phyloP scores from a whole-genome alignment of 257 asterid species.

The Eustoma russellianum region DNA sequence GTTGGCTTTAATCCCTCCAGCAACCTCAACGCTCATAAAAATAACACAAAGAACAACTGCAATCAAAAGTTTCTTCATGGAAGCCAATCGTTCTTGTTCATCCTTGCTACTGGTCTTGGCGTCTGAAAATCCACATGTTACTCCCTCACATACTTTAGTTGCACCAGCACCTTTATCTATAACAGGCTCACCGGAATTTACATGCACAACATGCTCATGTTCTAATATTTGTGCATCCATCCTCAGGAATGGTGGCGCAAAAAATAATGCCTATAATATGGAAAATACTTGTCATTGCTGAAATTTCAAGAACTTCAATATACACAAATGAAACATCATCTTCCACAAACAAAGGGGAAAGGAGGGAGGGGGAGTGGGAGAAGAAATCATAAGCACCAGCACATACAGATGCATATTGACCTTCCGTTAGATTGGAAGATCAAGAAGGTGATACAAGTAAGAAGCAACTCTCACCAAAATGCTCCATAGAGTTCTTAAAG shows the following conservation, averaged over 20 bases:
- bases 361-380: no score
- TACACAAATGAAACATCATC: no score
- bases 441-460: no score
- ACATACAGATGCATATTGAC: no score
- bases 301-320: no score
- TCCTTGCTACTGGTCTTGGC: constrained; percentile 47
- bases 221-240: constrained; percentile 48
- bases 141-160: constrained; percentile 61
- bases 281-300: no score
- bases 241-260: constrained; percentile 21
- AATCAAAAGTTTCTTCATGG: constrained; percentile 62
- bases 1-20: constrained; percentile 83
- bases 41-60: constrained; percentile 61
- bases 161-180: constrained; percentile 32
- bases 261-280: neutral
- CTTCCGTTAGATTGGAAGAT: no score
- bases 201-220: constrained; percentile 45
- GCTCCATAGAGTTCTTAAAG: no score
- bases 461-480: no score
- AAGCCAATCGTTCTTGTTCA: constrained; percentile 62
- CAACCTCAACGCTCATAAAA: constrained; percentile 78
- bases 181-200: constrained; percentile 24
- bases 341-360: no score
- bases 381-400: no score
- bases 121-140: constrained; percentile 74